These are phyloP conservation scores for Decorospora gaudefroyi DNA, from an alignment of 2,329 filamentous ascomycete genomes.

Conservation along the genomic window DNA sequence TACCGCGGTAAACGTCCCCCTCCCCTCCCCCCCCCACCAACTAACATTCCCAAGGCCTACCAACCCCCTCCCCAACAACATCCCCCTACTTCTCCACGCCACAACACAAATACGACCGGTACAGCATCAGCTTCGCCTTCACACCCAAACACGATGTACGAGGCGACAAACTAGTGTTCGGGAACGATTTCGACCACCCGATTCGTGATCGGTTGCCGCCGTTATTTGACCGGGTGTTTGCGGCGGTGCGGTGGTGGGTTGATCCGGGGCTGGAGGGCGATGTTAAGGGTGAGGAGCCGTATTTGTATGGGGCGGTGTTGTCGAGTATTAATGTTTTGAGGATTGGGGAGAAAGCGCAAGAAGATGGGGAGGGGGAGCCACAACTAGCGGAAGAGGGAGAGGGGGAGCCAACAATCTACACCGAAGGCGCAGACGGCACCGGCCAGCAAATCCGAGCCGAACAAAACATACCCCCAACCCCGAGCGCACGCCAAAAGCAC, in stretches of 20 bases:
- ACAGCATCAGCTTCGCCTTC: slow-evolving; percentile 81
- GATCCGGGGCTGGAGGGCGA: slow-evolving; percentile 92
- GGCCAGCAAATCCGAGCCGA: slow-evolving; percentile 50
- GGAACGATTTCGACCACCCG: slow-evolving; percentile 92
- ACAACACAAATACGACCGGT: slow-evolving; percentile 75
- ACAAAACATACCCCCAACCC: slow-evolving; percentile 47
- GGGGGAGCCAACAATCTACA: slow-evolving; percentile 58
- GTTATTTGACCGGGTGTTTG: slow-evolving; percentile 82
- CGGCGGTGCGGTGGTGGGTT: slow-evolving; percentile 85
- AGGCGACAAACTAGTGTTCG: slow-evolving; percentile 79
- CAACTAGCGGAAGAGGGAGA: slow-evolving; percentile 46
- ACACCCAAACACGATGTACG: slow-evolving; percentile 69
- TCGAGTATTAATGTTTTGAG: slow-evolving; percentile 78
- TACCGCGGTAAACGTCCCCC: not conserved
- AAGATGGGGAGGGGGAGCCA: slow-evolving; percentile 39
- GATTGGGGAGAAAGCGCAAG: slow-evolving; percentile 57
- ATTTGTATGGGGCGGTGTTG: slow-evolving; percentile 81
- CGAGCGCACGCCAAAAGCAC: slow-evolving; percentile 60
- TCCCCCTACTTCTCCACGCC: slow-evolving; percentile 77
- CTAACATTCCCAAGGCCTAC: slow-evolving; percentile 63
- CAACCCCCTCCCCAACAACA: slow-evolving; percentile 67
- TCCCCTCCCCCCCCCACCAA: not conserved
- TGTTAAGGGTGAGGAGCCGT: slow-evolving; percentile 82
- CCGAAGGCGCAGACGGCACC: slow-evolving; percentile 54
- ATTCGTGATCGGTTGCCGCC: slow-evolving; percentile 85